A percentile compares a stretch with the other conserved stretches of the same genome.
Conservation (phyloP, 257 asterid species). For the Salvia rosmarinus region DNA sequence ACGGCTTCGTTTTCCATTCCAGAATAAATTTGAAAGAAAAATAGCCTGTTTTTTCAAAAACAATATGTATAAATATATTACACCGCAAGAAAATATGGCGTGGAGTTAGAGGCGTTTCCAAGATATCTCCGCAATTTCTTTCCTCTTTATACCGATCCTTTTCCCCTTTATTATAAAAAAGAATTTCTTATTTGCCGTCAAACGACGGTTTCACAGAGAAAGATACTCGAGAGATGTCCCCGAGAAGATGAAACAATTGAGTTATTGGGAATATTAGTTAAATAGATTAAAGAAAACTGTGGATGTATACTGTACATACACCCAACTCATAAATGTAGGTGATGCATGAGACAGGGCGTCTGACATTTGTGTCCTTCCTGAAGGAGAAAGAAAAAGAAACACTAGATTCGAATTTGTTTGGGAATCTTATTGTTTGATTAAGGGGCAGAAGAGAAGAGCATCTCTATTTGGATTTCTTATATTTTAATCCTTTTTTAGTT, state of each 20-base stretch:
- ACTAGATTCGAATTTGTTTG: neutral
- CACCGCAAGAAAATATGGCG: conserved; percentile 16
- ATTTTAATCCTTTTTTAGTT: neutral
- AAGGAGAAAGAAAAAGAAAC: neutral
- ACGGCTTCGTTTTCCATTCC: neutral
- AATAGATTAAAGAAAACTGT: conserved; percentile 28
- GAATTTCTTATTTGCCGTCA: neutral
- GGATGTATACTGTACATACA: conserved; percentile 17
- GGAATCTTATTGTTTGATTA: neutral
- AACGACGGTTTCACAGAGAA: conserved; percentile 36
- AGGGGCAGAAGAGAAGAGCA: neutral
- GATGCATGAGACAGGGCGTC: neutral
- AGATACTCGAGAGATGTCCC: conserved; percentile 21
- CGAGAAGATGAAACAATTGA: conserved; percentile 33
- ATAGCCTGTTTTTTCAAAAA: neutral
- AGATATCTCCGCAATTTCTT: conserved; percentile 25
- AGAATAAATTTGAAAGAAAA: neutral
- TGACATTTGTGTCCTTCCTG: conserved; percentile 20
- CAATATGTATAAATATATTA: neutral
- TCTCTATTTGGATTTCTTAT: neutral
- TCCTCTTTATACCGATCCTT: neutral
- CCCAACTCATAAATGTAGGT: neutral
- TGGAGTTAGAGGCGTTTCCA: conserved; percentile 35
- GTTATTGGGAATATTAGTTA: neutral
- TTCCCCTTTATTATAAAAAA: neutral